Evolutionary conservation across 108 stramenopile species (phyloP).

Genomic region (Tribonema minus): DNA sequence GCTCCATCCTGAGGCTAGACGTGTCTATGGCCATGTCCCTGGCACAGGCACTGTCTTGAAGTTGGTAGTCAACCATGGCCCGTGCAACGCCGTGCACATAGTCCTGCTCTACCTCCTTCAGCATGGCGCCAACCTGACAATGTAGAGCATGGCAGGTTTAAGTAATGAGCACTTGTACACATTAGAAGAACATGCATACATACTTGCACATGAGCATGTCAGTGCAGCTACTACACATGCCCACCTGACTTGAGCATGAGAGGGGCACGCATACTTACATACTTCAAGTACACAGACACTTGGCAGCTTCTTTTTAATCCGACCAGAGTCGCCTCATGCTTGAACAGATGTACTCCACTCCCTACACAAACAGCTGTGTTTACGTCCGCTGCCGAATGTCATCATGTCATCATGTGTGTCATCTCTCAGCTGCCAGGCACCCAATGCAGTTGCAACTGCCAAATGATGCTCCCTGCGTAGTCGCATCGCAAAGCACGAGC

Average conservation of each 20-base stretch:
- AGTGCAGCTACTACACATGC: background rate
- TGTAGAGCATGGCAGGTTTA: no score
- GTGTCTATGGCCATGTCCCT: slow-evolving; percentile 1
- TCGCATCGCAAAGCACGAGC: no score
- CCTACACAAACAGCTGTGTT: no score
- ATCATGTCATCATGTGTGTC: no score
- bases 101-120: slow-evolving; percentile 20
- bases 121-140: background rate
- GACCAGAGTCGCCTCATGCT: slow-evolving; percentile 16
- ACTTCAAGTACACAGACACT: background rate
- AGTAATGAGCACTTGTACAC: background rate
- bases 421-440: no score
- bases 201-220: no score
- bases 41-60: slow-evolving; percentile 15
- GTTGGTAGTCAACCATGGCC: slow-evolving; percentile 49
- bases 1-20: background rate
- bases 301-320: background rate
- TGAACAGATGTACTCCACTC: no score
- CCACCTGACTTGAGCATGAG: background rate
- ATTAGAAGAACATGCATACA: no score
- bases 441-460: no score
- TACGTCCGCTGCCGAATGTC: no score
- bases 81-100: slow-evolving; percentile 39
- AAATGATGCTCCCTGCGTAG: no score
- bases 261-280: background rate